Conservation (phyloP, 305 asterid genomes). For the Ilex paraguariensis region DNA sequence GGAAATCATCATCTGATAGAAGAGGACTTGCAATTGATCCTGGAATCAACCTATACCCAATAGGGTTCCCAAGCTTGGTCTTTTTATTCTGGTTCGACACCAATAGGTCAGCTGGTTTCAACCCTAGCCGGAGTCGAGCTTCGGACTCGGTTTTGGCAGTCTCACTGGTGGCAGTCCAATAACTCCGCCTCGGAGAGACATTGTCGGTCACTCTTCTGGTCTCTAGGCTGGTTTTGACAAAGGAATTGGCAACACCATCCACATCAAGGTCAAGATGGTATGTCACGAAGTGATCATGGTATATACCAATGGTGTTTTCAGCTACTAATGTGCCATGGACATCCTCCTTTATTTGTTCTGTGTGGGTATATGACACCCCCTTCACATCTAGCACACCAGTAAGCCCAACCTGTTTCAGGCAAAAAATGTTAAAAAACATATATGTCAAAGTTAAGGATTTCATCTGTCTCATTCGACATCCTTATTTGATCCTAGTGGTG, state of each 20-base stretch:
- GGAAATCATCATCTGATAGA: conserved; percentile 32
- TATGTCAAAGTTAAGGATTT: no score
- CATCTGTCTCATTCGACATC: no score
- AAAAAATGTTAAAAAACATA: no score
- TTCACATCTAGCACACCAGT: conserved; percentile 55
- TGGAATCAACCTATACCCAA: conserved; percentile 48
- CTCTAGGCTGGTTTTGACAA: conserved; percentile 33
- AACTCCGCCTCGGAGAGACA: conserved; percentile 41
- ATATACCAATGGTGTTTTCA: conserved; percentile 43
- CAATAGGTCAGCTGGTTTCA: conserved; percentile 21
- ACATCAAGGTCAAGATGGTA: conserved; percentile 59
- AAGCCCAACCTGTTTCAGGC: conserved; percentile 37
- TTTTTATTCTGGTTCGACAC: conserved; percentile 49
- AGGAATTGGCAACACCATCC: conserved; percentile 49
- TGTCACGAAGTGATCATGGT: conserved; percentile 58
- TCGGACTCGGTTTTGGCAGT: conserved; percentile 44
- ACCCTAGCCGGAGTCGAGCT: conserved; percentile 40
- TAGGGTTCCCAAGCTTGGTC: conserved; percentile 47
- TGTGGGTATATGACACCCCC: conserved; percentile 40
- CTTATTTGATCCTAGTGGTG: no score
- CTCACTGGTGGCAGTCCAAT: conserved; percentile 38
- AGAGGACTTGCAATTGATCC: conserved; percentile 27
- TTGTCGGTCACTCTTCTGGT: conserved; percentile 12
- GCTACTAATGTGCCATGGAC: conserved; percentile 55
- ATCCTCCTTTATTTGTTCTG: conserved; percentile 49